A percentile compares a stretch with the other conserved stretches of the same genome.
Evolutionary conservation across 106 monocot species (phyloP).

Genomic region (Platanthera guangdongensis): DNA sequence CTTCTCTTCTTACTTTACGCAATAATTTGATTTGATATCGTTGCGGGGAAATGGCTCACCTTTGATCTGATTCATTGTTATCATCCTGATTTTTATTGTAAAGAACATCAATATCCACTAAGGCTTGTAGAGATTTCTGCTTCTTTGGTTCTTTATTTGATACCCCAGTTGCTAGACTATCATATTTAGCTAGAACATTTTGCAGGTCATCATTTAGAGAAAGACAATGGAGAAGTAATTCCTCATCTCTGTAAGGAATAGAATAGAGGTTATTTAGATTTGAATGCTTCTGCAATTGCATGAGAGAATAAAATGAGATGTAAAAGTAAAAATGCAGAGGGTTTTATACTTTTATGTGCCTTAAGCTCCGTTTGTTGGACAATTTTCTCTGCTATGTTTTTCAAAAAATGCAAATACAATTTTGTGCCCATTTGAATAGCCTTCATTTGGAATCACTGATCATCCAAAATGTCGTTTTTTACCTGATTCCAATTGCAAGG

Average conservation of each 20-base stretch:
- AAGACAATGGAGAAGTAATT: slow-evolving; percentile 61
- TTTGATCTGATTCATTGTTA: slow-evolving; percentile 13
- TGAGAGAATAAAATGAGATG: too few relatives aligned
- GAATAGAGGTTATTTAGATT: background rate
- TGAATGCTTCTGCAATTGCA: too few relatives aligned
- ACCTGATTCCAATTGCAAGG: too few relatives aligned
- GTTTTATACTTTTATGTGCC: too few relatives aligned
- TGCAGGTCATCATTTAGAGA: slow-evolving; percentile 92
- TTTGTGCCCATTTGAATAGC: too few relatives aligned
- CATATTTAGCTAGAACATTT: slow-evolving; percentile 63
- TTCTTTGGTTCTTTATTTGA: slow-evolving; percentile 43
- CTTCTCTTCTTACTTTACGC: background rate
- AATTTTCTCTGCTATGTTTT: too few relatives aligned
- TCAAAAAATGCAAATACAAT: too few relatives aligned
- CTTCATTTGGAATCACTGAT: too few relatives aligned
- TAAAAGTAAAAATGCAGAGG: too few relatives aligned
- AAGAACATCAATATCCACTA: slow-evolving; percentile 33
- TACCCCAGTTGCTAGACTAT: slow-evolving; percentile 67
- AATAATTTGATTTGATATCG: background rate
- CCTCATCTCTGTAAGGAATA: slow-evolving; percentile 50
- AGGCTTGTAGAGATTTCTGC: slow-evolving; percentile 37
- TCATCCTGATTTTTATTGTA: slow-evolving; percentile 7
- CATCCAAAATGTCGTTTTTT: too few relatives aligned
- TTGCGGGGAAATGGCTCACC: slow-evolving; percentile 13
- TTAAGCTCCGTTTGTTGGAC: too few relatives aligned